These are phyloP conservation scores for Dillenia turbinata DNA, from an alignment of 164 flowering plant genomes.

Conservation along the genomic window DNA sequence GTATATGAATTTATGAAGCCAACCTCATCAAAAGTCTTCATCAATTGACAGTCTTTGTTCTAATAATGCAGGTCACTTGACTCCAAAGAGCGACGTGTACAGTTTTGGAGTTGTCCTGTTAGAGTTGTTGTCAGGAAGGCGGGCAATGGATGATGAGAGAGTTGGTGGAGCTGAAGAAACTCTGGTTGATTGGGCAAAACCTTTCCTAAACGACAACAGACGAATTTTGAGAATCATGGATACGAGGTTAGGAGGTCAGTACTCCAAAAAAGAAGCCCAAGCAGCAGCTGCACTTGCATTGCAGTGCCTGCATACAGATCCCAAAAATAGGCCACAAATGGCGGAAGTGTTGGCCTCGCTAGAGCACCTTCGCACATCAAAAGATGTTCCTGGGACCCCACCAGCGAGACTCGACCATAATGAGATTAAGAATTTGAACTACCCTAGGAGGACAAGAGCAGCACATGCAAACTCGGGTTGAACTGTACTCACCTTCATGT, in stretches of 20 bases:
- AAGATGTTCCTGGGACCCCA: constrained; percentile 18
- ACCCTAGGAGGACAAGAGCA: not conserved
- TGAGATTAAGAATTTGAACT: constrained; percentile 11
- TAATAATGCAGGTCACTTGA: constrained; percentile 61
- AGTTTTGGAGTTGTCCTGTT: constrained; percentile 85
- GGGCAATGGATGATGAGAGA: constrained; percentile 57
- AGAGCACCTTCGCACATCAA: constrained; percentile 40
- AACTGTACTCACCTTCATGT: too few relatives aligned
- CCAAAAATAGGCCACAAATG: constrained; percentile 69
- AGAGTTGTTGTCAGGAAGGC: constrained; percentile 67
- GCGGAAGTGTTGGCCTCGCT: constrained; percentile 39
- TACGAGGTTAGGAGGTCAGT: constrained; percentile 77
- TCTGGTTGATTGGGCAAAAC: constrained; percentile 83
- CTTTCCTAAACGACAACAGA: constrained; percentile 55
- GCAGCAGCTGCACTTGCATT: constrained; percentile 61
- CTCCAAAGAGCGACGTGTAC: constrained; percentile 81
- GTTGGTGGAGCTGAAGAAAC: constrained; percentile 39
- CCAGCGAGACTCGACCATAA: constrained; percentile 13
- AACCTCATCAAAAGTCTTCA: too few relatives aligned
- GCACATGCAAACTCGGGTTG: too few relatives aligned
- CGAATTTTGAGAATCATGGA: constrained; percentile 78
- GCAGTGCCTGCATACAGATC: constrained; percentile 58
- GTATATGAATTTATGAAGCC: not conserved
- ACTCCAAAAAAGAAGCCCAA: constrained; percentile 71
- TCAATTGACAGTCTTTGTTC: not conserved